Base-by-base conservation (phyloP, 2,329 filamentous ascomycete species). In the Diplodia scrobiculata region DNA sequence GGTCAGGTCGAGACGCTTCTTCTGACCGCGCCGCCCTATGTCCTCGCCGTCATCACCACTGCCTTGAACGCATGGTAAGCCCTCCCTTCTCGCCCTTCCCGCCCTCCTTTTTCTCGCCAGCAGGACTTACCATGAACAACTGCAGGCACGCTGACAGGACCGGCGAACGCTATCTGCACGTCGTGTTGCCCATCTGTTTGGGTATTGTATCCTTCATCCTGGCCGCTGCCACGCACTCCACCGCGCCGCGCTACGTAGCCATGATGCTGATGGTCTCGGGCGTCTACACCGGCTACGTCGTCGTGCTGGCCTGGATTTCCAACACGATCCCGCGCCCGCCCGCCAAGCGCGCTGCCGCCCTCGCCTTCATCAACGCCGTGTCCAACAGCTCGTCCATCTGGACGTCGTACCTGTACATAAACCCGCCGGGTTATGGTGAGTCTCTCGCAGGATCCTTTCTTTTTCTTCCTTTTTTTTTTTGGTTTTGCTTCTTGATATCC, bases 301-400 rank as follows among this genome's bases (percentile, higher is more conserved):
- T 91, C 1, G 83, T 83, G 1, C 79, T 91, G 3, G 84, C 87
- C 2, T 95, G 91, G 91, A 91, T 93, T 69, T 87, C 84, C 54
- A 91, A 90, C 73, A 89, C 87, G 1, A 82, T 94, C 62, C 90
- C 90, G 0, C 85, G 90, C 5, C 91, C 91, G 3, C 89, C 90
- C 0, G 87, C 90, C 1, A 93, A 93, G 79, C 84, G 89, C 67
- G 87, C 87, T 2, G 86, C 89, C 0, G 89, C 89, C 0, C 75
- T 94, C 5, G 91, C 90, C 0, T 87, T 89, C 68, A 91, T 93
- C 77, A 94, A 94, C 73, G 87, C 88, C 1, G 82, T 91, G 10
- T 86, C 84, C 19, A 92, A 93, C 73, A 82, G 83, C 11, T 86
- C 85, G 50, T 87, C 84, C 55, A 92, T 93, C 69, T 92, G 89